These are phyloP conservation scores for Umbelopsis sp. DNA, from an alignment of 192 early-diverging fungal species.

Conservation along the genomic window DNA sequence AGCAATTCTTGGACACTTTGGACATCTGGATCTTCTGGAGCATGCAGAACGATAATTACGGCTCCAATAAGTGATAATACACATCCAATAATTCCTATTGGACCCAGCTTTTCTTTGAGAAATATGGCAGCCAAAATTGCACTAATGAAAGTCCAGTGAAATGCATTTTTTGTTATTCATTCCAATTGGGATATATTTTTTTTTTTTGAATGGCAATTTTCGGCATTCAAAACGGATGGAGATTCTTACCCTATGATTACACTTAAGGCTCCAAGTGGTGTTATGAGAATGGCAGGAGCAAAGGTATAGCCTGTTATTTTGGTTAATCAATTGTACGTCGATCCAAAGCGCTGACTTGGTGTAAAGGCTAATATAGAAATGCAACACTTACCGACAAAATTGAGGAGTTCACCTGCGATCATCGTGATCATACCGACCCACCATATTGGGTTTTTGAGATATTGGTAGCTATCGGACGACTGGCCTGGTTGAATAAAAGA, in stretches of 20 bases:
- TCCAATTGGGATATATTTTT: not conserved
- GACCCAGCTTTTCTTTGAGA: constrained; percentile 83
- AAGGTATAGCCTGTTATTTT: constrained; percentile 88
- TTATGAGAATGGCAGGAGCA: constrained; percentile 92
- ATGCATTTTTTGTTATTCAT: not conserved
- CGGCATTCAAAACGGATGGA: not conserved
- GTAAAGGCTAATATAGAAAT: not conserved
- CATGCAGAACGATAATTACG: constrained; percentile 84
- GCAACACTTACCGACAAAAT: constrained; percentile 9
- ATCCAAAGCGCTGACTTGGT: not conserved
- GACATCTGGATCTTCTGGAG: constrained; percentile 81
- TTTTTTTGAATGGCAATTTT: not conserved
- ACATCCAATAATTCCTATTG: constrained; percentile 86
- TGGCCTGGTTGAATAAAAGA: constrained; percentile 55
- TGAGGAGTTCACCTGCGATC: constrained; percentile 49
- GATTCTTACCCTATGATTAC: constrained; percentile 77
- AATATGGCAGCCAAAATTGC: constrained; percentile 87
- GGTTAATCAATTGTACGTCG: constrained; percentile 52
- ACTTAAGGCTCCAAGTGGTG: constrained; percentile 90
- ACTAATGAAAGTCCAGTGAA: constrained; percentile 35
- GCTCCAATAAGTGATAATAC: constrained; percentile 87
- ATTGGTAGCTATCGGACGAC: constrained; percentile 65
- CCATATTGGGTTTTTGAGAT: constrained; percentile 87
- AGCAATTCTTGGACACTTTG: constrained; percentile 84
- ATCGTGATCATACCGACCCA: constrained; percentile 86